phyloP scores from a whole-genome alignment of 2,329 filamentous ascomycete species.

The Penicillium concentricum region DNA sequence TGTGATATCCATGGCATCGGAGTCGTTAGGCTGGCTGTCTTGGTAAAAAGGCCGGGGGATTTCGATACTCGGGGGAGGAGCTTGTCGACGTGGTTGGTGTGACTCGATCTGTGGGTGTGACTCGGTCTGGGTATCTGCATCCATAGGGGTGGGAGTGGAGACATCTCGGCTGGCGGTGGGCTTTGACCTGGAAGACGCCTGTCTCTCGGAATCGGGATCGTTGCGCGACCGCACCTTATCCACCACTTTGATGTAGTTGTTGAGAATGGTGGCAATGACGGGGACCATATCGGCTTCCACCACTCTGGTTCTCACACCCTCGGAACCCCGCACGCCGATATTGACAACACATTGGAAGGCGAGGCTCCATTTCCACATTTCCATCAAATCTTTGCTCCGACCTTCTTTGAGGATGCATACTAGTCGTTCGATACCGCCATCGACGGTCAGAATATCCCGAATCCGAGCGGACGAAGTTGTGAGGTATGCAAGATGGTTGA shows the following conservation, averaged over 20 bases:
- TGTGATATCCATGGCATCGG: constrained; percentile 58
- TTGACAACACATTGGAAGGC: constrained; percentile 99
- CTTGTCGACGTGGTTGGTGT: constrained; percentile 68
- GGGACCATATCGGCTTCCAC: constrained; percentile 99
- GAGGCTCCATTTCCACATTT: constrained; percentile 99
- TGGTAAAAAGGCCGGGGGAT: constrained; percentile 62
- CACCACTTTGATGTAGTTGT: constrained; percentile 96
- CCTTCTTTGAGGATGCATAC: constrained; percentile 98
- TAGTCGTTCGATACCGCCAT: constrained; percentile 94
- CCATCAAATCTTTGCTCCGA: constrained; percentile 97
- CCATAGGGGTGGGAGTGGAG: constrained; percentile 37
- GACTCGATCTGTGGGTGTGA: constrained; percentile 56
- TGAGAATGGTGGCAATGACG: constrained; percentile 94
- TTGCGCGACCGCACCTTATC: constrained; percentile 86
- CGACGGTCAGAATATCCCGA: constrained; percentile 94
- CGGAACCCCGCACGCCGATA: constrained; percentile 93
- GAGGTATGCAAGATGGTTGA: constrained; percentile 97
- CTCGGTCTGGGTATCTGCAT: constrained; percentile 55
- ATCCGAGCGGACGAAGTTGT: constrained; percentile 97
- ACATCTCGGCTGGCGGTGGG: constrained; percentile 27
- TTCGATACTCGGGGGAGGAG: constrained; percentile 80
- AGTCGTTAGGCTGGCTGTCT: constrained; percentile 49
- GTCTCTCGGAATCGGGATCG: constrained; percentile 70
- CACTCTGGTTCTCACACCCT: constrained; percentile 88
- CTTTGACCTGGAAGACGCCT: constrained; percentile 34